These are phyloP conservation scores for Barnettozyma populi DNA, from an alignment of 805 yeast species.

Conservation along the genomic window DNA sequence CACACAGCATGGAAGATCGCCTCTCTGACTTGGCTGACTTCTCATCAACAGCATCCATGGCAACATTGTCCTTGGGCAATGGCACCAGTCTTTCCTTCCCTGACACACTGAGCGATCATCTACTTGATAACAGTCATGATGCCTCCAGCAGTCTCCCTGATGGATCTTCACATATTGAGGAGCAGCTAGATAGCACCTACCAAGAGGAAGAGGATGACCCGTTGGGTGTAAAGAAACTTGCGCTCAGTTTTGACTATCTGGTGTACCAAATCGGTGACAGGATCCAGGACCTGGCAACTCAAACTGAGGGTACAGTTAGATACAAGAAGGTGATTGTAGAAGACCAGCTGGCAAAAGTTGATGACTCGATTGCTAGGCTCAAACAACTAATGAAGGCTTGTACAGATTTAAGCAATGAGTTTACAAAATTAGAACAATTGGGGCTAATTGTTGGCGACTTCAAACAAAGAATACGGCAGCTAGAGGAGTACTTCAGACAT, in stretches of 20 bases:
- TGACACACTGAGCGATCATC: not conserved
- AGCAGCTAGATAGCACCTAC: slow-evolving; percentile 5
- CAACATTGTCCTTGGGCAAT: not conserved
- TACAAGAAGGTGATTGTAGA: slow-evolving; percentile 21
- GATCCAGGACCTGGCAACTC: slow-evolving; percentile 41
- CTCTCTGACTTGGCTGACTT: not conserved
- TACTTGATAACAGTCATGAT: not conserved
- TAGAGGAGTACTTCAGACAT: slow-evolving; percentile 27
- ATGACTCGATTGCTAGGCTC: slow-evolving; percentile 35
- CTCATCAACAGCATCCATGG: not conserved
- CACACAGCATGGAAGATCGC: not conserved
- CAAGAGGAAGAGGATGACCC: slow-evolving; percentile 48
- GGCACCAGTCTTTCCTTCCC: not conserved
- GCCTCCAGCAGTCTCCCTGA: not conserved
- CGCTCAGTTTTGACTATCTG: slow-evolving; percentile 60
- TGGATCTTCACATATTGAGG: not conserved
- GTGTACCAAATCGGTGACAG: slow-evolving; percentile 56
- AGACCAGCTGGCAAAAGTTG: slow-evolving; percentile 28
- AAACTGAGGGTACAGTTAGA: slow-evolving; percentile 29
- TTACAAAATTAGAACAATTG: slow-evolving; percentile 45
- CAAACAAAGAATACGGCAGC: slow-evolving; percentile 28
- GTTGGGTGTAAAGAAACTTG: slow-evolving; percentile 51
- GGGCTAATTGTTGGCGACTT: slow-evolving; percentile 37
- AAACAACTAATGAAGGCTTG: slow-evolving; percentile 39
- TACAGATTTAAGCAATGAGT: slow-evolving; percentile 44